phyloP scores from a whole-genome alignment of 495 filamentous ascomycete genomes.

The Tuber umbilicatum region DNA sequence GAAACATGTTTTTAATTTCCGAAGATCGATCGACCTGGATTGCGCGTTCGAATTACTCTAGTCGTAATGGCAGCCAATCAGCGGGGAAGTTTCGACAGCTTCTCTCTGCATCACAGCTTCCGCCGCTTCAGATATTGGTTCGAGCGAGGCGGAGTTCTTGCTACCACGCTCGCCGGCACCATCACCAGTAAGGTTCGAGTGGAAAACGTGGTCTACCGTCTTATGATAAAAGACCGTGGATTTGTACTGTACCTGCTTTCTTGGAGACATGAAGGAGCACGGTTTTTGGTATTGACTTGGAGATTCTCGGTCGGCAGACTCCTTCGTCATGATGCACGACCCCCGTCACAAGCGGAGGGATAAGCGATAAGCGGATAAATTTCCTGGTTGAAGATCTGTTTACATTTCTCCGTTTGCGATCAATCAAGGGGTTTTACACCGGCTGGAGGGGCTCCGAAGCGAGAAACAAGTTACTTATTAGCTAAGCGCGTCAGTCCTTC shows the following conservation, averaged over 20 bases:
- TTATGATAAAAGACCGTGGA: not conserved
- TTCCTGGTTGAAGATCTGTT: conserved; percentile 20
- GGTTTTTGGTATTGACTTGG: not conserved
- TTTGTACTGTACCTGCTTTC: not conserved
- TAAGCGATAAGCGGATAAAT: conserved; percentile 16
- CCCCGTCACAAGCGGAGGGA: not conserved
- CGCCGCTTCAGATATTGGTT: not conserved
- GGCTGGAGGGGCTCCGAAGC: not conserved
- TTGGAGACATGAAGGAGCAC: not conserved
- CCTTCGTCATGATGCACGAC: not conserved
- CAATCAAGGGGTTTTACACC: conserved; percentile 20
- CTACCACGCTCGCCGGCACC: not conserved
- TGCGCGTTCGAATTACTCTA: conserved; percentile 14
- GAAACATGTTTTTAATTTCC: conserved; percentile 21
- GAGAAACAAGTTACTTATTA: not conserved
- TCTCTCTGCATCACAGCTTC: not conserved
- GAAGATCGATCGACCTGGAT: conserved; percentile 28
- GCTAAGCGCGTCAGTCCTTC: not conserved
- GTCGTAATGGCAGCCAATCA: not conserved
- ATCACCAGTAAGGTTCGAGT: not conserved
- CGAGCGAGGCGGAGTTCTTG: not conserved
- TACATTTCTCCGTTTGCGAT: conserved; percentile 24
- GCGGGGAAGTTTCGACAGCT: not conserved
- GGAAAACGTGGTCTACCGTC: not conserved
- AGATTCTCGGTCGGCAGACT: not conserved